Evolutionary conservation across 2,329 filamentous ascomycete genomes (phyloP).

Genomic region (Monascus ruber): DNA sequence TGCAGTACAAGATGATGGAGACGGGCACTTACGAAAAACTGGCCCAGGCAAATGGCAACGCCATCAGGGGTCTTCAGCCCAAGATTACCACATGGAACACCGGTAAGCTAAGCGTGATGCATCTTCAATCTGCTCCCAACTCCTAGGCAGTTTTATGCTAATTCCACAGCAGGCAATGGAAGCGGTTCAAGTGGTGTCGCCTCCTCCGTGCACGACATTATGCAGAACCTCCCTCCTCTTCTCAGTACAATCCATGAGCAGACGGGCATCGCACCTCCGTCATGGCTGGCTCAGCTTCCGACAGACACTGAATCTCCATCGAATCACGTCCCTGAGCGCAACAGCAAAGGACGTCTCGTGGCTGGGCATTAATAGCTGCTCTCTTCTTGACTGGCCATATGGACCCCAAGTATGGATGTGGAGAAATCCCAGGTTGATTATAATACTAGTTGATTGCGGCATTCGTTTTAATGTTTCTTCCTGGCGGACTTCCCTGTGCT

Average conservation of each 20-base stretch:
- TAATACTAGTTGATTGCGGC: no score
- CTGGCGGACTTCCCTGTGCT: no score
- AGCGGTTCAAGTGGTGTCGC: conserved; percentile 41
- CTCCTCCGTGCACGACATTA: conserved; percentile 64
- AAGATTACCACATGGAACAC: conserved; percentile 92
- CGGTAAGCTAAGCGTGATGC: conserved; percentile 28
- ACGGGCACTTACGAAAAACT: conserved; percentile 67
- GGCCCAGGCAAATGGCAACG: conserved; percentile 64
- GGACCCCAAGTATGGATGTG: no score
- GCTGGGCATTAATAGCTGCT: no score
- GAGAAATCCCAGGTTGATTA: no score
- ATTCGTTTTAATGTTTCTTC: no score
- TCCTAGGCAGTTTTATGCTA: conserved; percentile 2
- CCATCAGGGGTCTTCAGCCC: conserved; percentile 65
- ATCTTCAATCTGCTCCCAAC: not conserved
- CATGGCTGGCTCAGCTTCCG: conserved; percentile 54
- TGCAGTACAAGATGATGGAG: conserved; percentile 83
- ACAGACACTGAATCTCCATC: conserved; percentile 1
- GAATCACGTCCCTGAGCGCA: not conserved
- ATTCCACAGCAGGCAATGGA: conserved; percentile 23
- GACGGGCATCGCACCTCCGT: conserved; percentile 69
- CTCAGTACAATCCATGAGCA: conserved; percentile 81
- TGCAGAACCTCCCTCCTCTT: conserved; percentile 72
- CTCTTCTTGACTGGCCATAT: no score
- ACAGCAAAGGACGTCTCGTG: not conserved